Base-by-base conservation (phyloP, 2,329 filamentous ascomycete species). In the Decorospora gaudefroyi region DNA sequence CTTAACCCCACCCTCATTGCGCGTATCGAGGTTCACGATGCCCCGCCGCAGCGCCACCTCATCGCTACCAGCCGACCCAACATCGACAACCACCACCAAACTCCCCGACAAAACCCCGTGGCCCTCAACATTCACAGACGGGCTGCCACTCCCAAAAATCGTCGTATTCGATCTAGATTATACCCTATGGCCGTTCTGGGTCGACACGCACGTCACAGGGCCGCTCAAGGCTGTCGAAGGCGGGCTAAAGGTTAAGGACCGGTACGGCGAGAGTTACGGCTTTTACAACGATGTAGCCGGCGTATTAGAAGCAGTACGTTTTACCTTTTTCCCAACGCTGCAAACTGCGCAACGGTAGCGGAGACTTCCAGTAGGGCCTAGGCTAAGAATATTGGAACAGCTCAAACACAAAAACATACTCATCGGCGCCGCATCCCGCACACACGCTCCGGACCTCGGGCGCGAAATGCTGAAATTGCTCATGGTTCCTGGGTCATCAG, bases 101-200 rank as follows among this genome's bases (percentile, higher is more conserved):
- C 66, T 71, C 2, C 61, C 73, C 7, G 54, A 65, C 15, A 62
- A 64, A 15, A 62, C 69, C 4, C 56, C 62, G 23, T 67, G 73
- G 51, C 80, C 80, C 3, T 68, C 74, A 11, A 84, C 81, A 9
- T 83, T 86, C 71, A 81, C 73, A 49, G 83, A 86, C 56, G 78
- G 82, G 28, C 80, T 84, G 0, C 88, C 90, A 0, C 80, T 96
- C 1, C 91, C 91, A 0, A 84, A 85, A 50, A 79, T 96, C 57
- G 80, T 97, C 60, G 88, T 93, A 53, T 96, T 97, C 74, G 93
- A 97, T 70, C 83, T 97, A 51, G 92, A 97, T 78, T 97, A 96
- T 78, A 97, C 93, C 0, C 79, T 97, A n/a, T 97, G 92, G 93
- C 90, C 91, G 4, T 96, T 96, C 74, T 97, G 92, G 92, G 86